Base-by-base conservation (phyloP, 1,284 basidiomycete species). In the Naganishia sp. region DNA sequence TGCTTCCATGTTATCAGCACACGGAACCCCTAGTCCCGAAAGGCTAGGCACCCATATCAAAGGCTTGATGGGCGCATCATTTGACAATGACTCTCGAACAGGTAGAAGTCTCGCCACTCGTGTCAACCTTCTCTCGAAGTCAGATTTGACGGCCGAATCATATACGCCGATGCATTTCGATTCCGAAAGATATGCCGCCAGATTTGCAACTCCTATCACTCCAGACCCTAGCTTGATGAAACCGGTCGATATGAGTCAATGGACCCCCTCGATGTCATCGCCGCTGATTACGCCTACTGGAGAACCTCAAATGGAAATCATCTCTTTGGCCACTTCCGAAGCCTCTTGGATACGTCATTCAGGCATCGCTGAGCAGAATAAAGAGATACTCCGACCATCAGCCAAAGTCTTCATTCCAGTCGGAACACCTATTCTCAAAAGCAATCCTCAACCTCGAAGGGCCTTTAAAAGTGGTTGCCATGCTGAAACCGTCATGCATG, bases 211-310 rank as follows among this genome's bases (percentile, higher is more conserved):
- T 6, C 57, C 57, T 2, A 50, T 60, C 39, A 60, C 57, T 21
- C 57, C 57, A 10, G 46, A 60, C 36, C 46, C 18, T 2, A 60
- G 57, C 33, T 21, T 60, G 5, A 60, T 60, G 57, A 60, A 60
- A 25, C 57, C 57, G 11, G 46, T 25, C 11, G 46, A 60, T 7
- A 21, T 50, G 18, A 39, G 31, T 33, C 31, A 36, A 5, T 60
- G 57, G 57, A 60, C 33, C 11, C 57, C 46, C 15, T 50, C n/a
- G 3, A 25, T 50, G 16, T 25, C 57, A 1, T 49, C 46, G 6
- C 57, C 48, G 3, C 3, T 60, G 31, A 9, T 50, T 0, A 60
- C 57, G 7, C 57, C 57, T 16, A 36, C 18, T 16, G 23, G 18
- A 21, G 3, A 13, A 7, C 2, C 18, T 4, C 9, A 10, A 7